Evolutionary conservation across 768 basidiomycete genomes (phyloP).

Genomic region (Kwoniella shandongensis): DNA sequence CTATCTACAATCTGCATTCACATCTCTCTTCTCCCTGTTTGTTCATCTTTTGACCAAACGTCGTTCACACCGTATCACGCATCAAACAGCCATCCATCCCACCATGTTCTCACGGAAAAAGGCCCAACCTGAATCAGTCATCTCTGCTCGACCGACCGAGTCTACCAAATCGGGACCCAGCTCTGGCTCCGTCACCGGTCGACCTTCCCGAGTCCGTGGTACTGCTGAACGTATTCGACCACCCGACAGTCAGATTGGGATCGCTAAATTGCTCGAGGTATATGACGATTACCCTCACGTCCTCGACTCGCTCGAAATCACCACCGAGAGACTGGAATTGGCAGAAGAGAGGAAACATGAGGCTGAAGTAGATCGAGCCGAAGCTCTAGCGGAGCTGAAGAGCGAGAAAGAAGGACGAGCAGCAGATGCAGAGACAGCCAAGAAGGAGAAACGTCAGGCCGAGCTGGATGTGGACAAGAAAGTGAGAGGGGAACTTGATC

Average conservation of each 20-base stretch:
- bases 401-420: slow-evolving; percentile 9
- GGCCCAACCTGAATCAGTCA: not conserved
- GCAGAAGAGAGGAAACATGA: slow-evolving; percentile 26
- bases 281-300: slow-evolving; percentile 34
- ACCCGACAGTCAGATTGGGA: slow-evolving; percentile 4
- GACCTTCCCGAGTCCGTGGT: too few relatives aligned
- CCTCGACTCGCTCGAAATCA: slow-evolving; percentile 5
- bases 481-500: slow-evolving; percentile 26
- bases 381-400: slow-evolving; percentile 18
- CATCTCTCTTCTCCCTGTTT: too few relatives aligned
- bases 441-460: slow-evolving; percentile 17
- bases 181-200: not conserved
- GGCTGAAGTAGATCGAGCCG: slow-evolving; percentile 21
- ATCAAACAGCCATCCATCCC: too few relatives aligned
- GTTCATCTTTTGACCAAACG: too few relatives aligned
- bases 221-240: too few relatives aligned
- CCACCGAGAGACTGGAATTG: slow-evolving; percentile 1
- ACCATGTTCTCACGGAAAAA: not conserved
- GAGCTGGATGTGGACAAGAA: slow-evolving; percentile 16
- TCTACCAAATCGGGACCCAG: not conserved
- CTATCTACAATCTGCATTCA: too few relatives aligned
- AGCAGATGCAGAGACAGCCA: slow-evolving; percentile 10
- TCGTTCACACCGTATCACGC: too few relatives aligned
- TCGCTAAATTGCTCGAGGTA: slow-evolving; percentile 19
- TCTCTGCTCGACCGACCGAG: not conserved